These are phyloP conservation scores for Globisporangium alternatum DNA, from an alignment of 352 stramenopile genomes.

Conservation along the genomic window DNA sequence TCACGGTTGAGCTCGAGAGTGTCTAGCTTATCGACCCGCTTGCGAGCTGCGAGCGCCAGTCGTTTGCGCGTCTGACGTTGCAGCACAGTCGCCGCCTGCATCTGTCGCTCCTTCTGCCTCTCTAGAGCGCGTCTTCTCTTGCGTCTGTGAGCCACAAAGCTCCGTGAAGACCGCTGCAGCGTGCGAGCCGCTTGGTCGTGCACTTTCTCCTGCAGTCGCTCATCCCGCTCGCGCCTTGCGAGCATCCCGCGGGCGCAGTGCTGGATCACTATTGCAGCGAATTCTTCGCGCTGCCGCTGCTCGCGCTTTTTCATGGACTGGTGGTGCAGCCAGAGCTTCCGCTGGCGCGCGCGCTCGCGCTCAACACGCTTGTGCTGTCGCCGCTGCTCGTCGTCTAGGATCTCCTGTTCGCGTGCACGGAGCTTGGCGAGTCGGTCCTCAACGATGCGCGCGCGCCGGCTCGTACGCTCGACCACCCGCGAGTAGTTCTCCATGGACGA, in stretches of 20 bases:
- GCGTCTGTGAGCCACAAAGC: conserved; percentile 26
- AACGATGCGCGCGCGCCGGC: conserved; percentile 36
- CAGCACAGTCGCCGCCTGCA: conserved; percentile 38
- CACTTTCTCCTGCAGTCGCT: conserved; percentile 9
- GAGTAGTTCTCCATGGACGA: conserved; percentile 69
- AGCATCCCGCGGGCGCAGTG: conserved; percentile 34
- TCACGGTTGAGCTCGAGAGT: background rate
- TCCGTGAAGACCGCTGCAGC: conserved; percentile 35
- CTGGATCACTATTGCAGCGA: conserved; percentile 43
- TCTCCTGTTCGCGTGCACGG: conserved; percentile 36
- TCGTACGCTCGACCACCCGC: conserved; percentile 56
- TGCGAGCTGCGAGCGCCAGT: conserved; percentile 13
- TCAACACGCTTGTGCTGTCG: conserved; percentile 36
- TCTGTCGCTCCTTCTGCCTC: conserved; percentile 25
- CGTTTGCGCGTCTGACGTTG: conserved; percentile 44
- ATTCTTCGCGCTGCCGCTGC: conserved; percentile 34
- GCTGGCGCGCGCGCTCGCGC: conserved; percentile 40
- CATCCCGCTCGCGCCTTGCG: conserved; percentile 17
- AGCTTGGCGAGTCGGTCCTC: conserved; percentile 50
- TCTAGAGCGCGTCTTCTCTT: conserved; percentile 13
- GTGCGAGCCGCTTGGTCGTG: conserved; percentile 28
- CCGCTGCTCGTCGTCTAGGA: conserved; percentile 37
- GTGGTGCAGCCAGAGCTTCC: conserved; percentile 41
- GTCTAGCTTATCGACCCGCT: conserved; percentile 6
- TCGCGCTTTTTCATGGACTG: conserved; percentile 47